phyloP scores from a whole-genome alignment of 768 basidiomycete genomes.

The Favolaschia claudopus region DNA sequence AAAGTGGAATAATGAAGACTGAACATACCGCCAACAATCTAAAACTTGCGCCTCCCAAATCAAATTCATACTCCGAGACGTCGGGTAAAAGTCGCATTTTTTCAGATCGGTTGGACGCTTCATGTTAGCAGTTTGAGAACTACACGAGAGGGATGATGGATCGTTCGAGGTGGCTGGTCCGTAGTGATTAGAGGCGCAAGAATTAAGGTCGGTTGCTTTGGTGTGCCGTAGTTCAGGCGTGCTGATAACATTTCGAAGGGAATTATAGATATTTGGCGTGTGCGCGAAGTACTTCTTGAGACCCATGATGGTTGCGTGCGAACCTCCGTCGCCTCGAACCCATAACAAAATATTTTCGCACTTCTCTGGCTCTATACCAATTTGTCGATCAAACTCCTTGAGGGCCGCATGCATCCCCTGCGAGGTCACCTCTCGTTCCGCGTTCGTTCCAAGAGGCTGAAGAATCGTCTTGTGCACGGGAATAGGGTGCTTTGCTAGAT shows the following conservation, averaged over 20 bases:
- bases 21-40: conserved; percentile 25
- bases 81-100: conserved; percentile 30
- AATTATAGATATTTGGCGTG: conserved; percentile 12
- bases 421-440: too few relatives aligned
- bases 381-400: too few relatives aligned
- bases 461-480: too few relatives aligned
- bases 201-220: conserved; percentile 4
- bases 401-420: too few relatives aligned
- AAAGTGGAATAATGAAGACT: neutral
- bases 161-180: conserved; percentile 5
- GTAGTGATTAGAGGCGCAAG: conserved; percentile 9
- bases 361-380: conserved; percentile 19
- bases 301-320: conserved; percentile 19
- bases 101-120: conserved; percentile 26
- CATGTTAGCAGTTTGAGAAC: conserved; percentile 14
- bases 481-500: too few relatives aligned
- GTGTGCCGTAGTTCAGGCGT: conserved; percentile 17
- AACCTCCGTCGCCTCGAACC: conserved; percentile 26
- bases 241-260: conserved; percentile 7
- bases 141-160: conserved; percentile 4
- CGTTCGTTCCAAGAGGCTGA: conserved; percentile 27
- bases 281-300: conserved; percentile 19
- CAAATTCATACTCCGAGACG: conserved; percentile 24
- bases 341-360: conserved; percentile 13
- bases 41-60: conserved; percentile 27